Evolutionary conservation across 2,329 filamentous ascomycete species (phyloP), one percentile per base, ranked within the genome.

Genomic region (Fusarium oligoseptatum): DNA sequence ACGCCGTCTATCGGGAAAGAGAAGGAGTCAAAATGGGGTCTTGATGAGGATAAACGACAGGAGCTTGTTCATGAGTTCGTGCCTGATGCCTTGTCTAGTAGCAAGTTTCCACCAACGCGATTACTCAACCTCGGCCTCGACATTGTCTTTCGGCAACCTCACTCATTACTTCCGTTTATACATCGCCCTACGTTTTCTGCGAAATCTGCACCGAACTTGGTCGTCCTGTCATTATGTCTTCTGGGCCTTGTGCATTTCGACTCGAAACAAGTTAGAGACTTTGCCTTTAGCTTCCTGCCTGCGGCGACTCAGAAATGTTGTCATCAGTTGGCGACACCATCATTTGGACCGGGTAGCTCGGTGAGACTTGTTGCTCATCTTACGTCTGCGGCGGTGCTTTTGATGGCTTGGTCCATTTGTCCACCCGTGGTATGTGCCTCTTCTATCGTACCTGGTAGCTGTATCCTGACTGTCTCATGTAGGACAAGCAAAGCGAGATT

Each of bases 371-470:
- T 70, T 2, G 34, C 52, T 2, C 58, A 62, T 9, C 67, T 70
- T 0, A 63, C 58, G 1, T 68, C 67, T 1, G 67, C 57, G 0
- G 34, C 45, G 0, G 22, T 70, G 1, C 67, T 70, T 6, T 6
- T 70, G 0, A 68, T 57, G 66, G 66, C 67, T 0, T 68, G 65
- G 67, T 64, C 66, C 5, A 68, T 64, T n/a, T 36, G 39, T 20
- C 58, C 12, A 29, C 32, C 50, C 2, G 58, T 20, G 2, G 67
- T 70, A 64, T 4, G 65, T 22, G 3, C 9, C 2, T 12, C 12
- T 2, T 20, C 22, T 9, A 50, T 9, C 15, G 15, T 11, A 29
- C 45, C 12, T 10, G 15, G 20, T 17, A 15, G 22, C 15, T 8
- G 15, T 3, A 2, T 4, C 3, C 20, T 52, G 32, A 41, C 50